Evolutionary conservation across 768 basidiomycete species (phyloP), one percentile per base, ranked within the genome.

Genomic region (Tulasnella sp.): DNA sequence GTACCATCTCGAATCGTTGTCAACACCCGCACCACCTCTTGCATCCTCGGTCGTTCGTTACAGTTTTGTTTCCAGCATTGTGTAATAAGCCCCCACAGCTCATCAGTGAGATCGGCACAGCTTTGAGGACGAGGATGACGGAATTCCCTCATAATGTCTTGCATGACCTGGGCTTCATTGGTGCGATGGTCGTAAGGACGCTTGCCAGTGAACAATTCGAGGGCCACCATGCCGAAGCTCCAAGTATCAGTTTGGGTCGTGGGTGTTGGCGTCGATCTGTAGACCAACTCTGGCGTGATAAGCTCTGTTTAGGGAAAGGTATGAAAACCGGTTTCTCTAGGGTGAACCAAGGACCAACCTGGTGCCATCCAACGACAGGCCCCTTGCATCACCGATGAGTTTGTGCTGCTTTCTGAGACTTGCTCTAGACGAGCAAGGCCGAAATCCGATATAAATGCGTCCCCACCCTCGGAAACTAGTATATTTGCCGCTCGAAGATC

Each of bases 141-240:
- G 40, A 66, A 69, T 4, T 70, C 70, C 25, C 70, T 63, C 17
- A 69, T 65, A 29, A 76, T 59, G 31, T 67, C 69, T 17, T 67
- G 65, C 3, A 70, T 57, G n/a, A 77, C 70, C 7, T 63, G 65
- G 14, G 67, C 64, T 53, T 73, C 70, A 27, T 67, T 64, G 23
- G 58, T 45, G 19, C 70, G 64, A 37, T 67, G 63, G 39, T 59
- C 62, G 64, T 68, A 76, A 6, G 75, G 75, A 25, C 65, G 65
- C 19, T 72, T 64, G 2, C 73, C 74, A 17, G 73, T 74, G 51
- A 76, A 67, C 19, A 78, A 49, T 63, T 78, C 77, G 39, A 75
- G 65, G 57, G 72, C 73, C 4, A 74, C 63, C 71, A 77, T 76
- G 9, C 68, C 75, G 60, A 75, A 75, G 29, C 73, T 73, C 77